Percentiles rank a stretch among this genome's conserved stretches.
Conservation (phyloP, 2,329 filamentous ascomycete species). For the Escovopsis sp. region DNA sequence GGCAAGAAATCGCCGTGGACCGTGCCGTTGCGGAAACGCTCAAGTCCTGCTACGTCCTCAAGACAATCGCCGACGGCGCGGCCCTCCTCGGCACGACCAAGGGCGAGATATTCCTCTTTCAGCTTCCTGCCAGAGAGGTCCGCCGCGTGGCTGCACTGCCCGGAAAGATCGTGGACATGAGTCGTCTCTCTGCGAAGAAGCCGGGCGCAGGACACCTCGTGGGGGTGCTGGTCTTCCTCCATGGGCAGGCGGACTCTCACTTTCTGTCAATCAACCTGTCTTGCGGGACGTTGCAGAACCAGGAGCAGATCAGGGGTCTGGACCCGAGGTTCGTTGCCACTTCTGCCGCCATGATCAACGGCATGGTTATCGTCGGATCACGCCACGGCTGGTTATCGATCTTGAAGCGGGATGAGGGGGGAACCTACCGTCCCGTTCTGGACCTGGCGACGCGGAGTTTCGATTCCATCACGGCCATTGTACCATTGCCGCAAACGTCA, state of each 20-base stretch:
- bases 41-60: slow-evolving; percentile 32
- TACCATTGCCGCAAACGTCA: slow-evolving; percentile 24
- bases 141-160: slow-evolving; percentile 23
- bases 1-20: slow-evolving; percentile 27
- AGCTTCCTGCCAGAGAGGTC: slow-evolving; percentile 12
- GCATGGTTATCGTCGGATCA: slow-evolving; percentile 37
- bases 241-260: slow-evolving; percentile 29
- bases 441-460: slow-evolving; percentile 26
- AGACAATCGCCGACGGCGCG: slow-evolving; percentile 21
- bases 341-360: slow-evolving; percentile 26
- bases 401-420: slow-evolving; percentile 12
- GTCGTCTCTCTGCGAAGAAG: slow-evolving; percentile 18
- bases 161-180: slow-evolving; percentile 37
- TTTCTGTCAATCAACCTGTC: slow-evolving; percentile 25
- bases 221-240: slow-evolving; percentile 30
- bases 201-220: slow-evolving; percentile 2
- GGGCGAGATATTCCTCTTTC: slow-evolving; percentile 33
- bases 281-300: slow-evolving; percentile 14
- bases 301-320: slow-evolving; percentile 21
- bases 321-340: slow-evolving; percentile 36
- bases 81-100: slow-evolving; percentile 34
- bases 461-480: slow-evolving; percentile 57
- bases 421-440: slow-evolving; percentile 14
- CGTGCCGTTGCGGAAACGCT: slow-evolving; percentile 23
- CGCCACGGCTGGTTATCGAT: slow-evolving; percentile 34